These are phyloP conservation scores for Dipodascopsis tothii DNA, from an alignment of 805 yeast species.

Conservation along the genomic window DNA sequence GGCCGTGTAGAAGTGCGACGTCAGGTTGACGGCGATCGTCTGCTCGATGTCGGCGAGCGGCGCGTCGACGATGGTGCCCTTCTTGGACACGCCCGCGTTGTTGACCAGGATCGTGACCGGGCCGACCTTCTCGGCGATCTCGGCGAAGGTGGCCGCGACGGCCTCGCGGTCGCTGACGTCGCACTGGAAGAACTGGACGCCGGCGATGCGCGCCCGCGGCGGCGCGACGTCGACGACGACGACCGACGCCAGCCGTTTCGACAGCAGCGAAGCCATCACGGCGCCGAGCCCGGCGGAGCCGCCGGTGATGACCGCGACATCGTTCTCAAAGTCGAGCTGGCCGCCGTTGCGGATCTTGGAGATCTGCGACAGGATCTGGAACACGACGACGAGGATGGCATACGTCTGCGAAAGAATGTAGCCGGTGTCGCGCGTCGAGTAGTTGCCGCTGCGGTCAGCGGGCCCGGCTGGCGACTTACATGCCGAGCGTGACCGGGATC, in stretches of 20 bases:
- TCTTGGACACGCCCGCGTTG: conserved; percentile 69
- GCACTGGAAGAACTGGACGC: conserved; percentile 53
- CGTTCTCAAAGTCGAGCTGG: conserved; percentile 31
- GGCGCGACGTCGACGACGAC: conserved; percentile 56
- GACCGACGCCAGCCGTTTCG: conserved; percentile 39
- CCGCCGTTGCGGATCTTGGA: not conserved
- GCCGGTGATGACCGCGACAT: conserved; percentile 73
- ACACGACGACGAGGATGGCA: conserved; percentile 8
- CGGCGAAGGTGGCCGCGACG: conserved; percentile 37
- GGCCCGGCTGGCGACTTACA: not conserved
- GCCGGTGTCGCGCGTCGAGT: conserved; percentile 1
- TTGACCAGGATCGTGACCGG: conserved; percentile 62
- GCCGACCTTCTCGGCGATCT: conserved; percentile 46
- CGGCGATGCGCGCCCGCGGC: conserved; percentile 31
- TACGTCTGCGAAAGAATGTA: conserved; percentile 8
- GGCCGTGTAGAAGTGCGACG: conserved; percentile 62
- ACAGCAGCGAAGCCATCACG: conserved; percentile 47
- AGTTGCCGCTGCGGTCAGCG: not conserved
- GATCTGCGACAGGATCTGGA: conserved; percentile 4
- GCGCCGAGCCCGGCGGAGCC: conserved; percentile 75
- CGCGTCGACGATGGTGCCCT: conserved; percentile 50
- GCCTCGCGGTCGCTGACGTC: conserved; percentile 55
- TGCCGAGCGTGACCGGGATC: not conserved
- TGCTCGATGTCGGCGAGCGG: conserved; percentile 51
- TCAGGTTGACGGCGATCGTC: conserved; percentile 58